Percentiles rank a stretch among this genome's conserved stretches.
Evolutionary conservation across 2,329 filamentous ascomycete species (phyloP).

Genomic region (Sporothrix sp.): DNA sequence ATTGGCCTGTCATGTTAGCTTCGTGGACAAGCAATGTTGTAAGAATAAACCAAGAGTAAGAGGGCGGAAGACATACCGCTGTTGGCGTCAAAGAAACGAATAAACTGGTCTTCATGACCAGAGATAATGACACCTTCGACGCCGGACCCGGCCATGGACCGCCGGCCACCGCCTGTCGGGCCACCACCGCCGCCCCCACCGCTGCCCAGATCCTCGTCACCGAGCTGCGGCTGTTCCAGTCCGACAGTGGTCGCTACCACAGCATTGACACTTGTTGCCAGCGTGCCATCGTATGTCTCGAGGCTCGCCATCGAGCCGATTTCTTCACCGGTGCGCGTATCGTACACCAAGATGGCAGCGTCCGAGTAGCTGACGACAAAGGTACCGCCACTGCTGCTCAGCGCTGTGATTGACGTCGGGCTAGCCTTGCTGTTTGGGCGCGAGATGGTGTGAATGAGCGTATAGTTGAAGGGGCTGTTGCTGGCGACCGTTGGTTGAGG

Average conservation of each 20-base stretch:
- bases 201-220: constrained; percentile 62
- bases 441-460: constrained; percentile 76
- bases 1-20: constrained; percentile 61
- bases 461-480: constrained; percentile 77
- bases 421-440: constrained; percentile 58
- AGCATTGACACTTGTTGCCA: constrained; percentile 72
- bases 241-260: constrained; percentile 80
- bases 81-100: constrained; percentile 96
- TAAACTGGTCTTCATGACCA: constrained; percentile 91
- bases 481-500: constrained; percentile 84
- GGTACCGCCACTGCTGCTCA: constrained; percentile 71
- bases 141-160: constrained; percentile 58
- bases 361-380: constrained; percentile 93
- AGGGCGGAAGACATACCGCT: constrained; percentile 60
- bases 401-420: constrained; percentile 84
- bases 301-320: constrained; percentile 85
- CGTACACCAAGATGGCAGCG: constrained; percentile 81
- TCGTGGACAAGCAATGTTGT: neutral
- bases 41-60: neutral
- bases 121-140: constrained; percentile 92
- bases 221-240: constrained; percentile 62
- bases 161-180: constrained; percentile 59
- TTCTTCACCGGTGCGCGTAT: constrained; percentile 85
- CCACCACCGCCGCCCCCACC: constrained; percentile 45
- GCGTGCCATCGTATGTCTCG: constrained; percentile 84